Percentiles rank a stretch among this genome's conserved stretches.
These are phyloP conservation scores for Candida mattraensis DNA, from an alignment of 805 yeast genomes.

Conservation along the genomic window DNA sequence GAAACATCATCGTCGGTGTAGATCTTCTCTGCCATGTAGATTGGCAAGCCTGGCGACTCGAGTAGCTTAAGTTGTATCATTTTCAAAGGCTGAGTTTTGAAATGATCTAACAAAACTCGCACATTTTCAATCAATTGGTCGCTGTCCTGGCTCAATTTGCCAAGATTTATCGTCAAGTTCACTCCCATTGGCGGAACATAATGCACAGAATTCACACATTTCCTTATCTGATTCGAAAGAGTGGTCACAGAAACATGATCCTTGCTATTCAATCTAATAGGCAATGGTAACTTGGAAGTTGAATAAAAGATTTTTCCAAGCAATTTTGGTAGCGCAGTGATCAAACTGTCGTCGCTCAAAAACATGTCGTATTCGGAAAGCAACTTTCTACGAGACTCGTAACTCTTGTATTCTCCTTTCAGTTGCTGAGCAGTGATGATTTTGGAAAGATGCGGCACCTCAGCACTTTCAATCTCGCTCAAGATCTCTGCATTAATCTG, in stretches of 20 bases:
- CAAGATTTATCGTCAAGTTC: slow-evolving; percentile 64
- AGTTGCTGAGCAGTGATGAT: slow-evolving; percentile 73
- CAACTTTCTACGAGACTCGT: slow-evolving; percentile 81
- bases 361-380: slow-evolving; percentile 69
- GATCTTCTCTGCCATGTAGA: slow-evolving; percentile 64
- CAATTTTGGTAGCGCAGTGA: slow-evolving; percentile 77
- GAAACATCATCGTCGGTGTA: slow-evolving; percentile 50
- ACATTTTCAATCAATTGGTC: slow-evolving; percentile 61
- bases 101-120: slow-evolving; percentile 48
- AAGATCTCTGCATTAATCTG: slow-evolving; percentile 45
- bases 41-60: slow-evolving; percentile 80
- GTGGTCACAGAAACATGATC: slow-evolving; percentile 41
- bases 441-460: slow-evolving; percentile 46
- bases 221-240: slow-evolving; percentile 57
- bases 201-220: slow-evolving; percentile 56
- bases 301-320: slow-evolving; percentile 79
- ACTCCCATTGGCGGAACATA: slow-evolving; percentile 74
- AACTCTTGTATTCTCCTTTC: slow-evolving; percentile 84
- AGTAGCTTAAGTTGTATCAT: slow-evolving; percentile 64
- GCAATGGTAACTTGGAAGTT: slow-evolving; percentile 62
- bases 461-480: slow-evolving; percentile 45
- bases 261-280: slow-evolving; percentile 48
- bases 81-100: slow-evolving; percentile 48
- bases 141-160: slow-evolving; percentile 47
- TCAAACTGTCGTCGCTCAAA: slow-evolving; percentile 78